phyloP scores from a whole-genome alignment of 495 filamentous ascomycete species.

The Diplogelasinospora grovesii region DNA sequence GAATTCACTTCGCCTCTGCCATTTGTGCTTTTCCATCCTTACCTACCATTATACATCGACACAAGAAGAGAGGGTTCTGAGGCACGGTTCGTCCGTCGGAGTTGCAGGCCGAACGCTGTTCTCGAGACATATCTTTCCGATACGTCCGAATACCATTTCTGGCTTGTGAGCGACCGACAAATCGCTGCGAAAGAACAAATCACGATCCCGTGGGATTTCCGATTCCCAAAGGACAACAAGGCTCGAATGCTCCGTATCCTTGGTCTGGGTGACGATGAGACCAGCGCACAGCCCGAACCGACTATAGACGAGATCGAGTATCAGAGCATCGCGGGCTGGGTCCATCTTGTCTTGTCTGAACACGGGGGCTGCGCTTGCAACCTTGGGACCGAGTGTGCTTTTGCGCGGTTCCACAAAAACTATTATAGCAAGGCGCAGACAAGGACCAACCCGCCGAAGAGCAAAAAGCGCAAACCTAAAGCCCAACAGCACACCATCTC shows the following conservation, averaged over 20 bases:
- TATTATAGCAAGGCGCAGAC: slow-evolving; percentile 43
- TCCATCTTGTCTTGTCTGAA: slow-evolving; percentile 71
- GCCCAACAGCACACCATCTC: slow-evolving; percentile 49
- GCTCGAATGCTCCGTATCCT: slow-evolving; percentile 41
- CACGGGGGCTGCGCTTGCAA: slow-evolving; percentile 87
- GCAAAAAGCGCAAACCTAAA: slow-evolving; percentile 51
- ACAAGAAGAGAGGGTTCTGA: slow-evolving; percentile 75
- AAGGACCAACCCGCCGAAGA: slow-evolving; percentile 52
- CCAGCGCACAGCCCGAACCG: slow-evolving; percentile 24
- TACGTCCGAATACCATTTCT: slow-evolving; percentile 75
- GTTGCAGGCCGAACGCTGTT: slow-evolving; percentile 76
- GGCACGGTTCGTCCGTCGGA: slow-evolving; percentile 78
- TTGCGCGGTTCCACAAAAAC: slow-evolving; percentile 68
- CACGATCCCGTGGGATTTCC: slow-evolving; percentile 51
- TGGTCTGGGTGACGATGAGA: slow-evolving; percentile 43
- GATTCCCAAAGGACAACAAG: slow-evolving; percentile 37
- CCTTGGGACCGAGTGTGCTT: slow-evolving; percentile 54
- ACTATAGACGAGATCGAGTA: slow-evolving; percentile 46
- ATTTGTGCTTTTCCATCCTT: slow-evolving; percentile 77
- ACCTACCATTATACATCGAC: slow-evolving; percentile 84
- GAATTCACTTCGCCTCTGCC: slow-evolving; percentile 72
- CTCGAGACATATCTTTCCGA: slow-evolving; percentile 77
- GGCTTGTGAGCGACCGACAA: slow-evolving; percentile 70
- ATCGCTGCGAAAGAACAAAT: slow-evolving; percentile 54
- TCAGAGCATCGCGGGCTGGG: slow-evolving; percentile 41